These are phyloP conservation scores for Tetracentron sinense DNA, from an alignment of 164 flowering plant species.

Conservation along the genomic window DNA sequence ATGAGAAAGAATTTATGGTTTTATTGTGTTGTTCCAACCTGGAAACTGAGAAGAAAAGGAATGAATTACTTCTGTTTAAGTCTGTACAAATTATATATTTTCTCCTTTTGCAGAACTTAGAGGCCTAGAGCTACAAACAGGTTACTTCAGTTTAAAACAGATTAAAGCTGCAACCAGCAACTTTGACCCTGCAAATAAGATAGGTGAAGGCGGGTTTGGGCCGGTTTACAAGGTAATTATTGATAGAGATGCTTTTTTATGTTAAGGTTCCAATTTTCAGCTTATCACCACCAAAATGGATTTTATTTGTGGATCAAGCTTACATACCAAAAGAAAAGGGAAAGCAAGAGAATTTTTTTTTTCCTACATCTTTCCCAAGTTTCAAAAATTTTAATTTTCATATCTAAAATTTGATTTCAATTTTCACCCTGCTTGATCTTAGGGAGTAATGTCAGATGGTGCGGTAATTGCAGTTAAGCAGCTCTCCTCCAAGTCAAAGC, in stretches of 20 bases:
- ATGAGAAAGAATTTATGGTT: no score
- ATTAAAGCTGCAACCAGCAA: conserved; percentile 71
- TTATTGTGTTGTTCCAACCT: no score
- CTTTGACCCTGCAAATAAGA: conserved; percentile 69
- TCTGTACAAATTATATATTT: neutral
- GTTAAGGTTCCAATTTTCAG: neutral
- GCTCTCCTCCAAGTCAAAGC: conserved; percentile 67
- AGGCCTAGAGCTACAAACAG: conserved; percentile 57
- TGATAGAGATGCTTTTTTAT: neutral
- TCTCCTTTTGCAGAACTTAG: conserved; percentile 44
- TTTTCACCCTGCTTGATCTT: conserved; percentile 3
- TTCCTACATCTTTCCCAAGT: neutral
- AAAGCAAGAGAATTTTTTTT: no score
- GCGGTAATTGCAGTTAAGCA: conserved; percentile 62
- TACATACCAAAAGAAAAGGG: no score
- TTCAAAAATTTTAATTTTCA: neutral
- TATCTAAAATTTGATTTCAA: neutral
- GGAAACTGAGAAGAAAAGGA: no score
- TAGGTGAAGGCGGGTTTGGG: conserved; percentile 92
- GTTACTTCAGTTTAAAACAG: conserved; percentile 59
- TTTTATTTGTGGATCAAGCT: neutral
- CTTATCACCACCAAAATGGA: neutral
- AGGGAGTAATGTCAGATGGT: conserved; percentile 62
- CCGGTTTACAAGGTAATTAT: conserved; percentile 68
- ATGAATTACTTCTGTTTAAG: no score